Conservation (phyloP, 164 flowering plant species). For the Annona squamosa region DNA sequence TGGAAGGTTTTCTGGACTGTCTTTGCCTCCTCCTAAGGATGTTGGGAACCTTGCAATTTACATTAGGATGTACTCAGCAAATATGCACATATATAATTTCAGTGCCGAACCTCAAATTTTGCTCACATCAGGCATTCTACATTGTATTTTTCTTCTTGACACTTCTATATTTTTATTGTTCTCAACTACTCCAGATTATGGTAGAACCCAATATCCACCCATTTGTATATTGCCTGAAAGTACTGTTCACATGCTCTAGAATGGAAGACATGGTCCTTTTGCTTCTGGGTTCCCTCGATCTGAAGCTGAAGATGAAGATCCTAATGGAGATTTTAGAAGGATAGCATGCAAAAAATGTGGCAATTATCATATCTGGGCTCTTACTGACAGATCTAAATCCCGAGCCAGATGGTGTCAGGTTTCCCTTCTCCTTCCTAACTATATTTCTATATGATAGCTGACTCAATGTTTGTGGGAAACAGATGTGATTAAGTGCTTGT, state of each 20-base stretch:
- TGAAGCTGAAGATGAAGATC: constrained; percentile 49
- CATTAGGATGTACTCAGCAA: too few relatives aligned
- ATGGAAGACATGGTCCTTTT: constrained; percentile 53
- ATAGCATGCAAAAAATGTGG: constrained; percentile 90
- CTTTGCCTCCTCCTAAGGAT: too few relatives aligned
- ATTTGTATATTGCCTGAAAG: background rate
- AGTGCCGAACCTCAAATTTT: background rate
- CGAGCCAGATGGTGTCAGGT: constrained; percentile 99
- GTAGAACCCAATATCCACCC: background rate
- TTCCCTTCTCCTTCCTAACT: constrained; percentile 4
- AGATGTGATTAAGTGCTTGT: background rate
- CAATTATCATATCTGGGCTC: constrained; percentile 66
- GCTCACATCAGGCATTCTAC: background rate
- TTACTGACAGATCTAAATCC: constrained; percentile 57
- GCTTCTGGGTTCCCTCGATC: constrained; percentile 43
- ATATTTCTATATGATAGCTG: background rate
- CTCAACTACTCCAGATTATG: background rate
- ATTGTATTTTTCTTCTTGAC: background rate
- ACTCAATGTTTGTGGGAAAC: constrained; percentile 1
- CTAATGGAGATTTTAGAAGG: constrained; percentile 57
- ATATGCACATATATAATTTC: background rate
- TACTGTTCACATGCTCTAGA: constrained; percentile 30
- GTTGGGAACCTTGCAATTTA: too few relatives aligned
- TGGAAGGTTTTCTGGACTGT: too few relatives aligned
- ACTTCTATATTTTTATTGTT: background rate